Conservation (phyloP, 768 basidiomycete species). For the Dacryopinax primogenitus region DNA sequence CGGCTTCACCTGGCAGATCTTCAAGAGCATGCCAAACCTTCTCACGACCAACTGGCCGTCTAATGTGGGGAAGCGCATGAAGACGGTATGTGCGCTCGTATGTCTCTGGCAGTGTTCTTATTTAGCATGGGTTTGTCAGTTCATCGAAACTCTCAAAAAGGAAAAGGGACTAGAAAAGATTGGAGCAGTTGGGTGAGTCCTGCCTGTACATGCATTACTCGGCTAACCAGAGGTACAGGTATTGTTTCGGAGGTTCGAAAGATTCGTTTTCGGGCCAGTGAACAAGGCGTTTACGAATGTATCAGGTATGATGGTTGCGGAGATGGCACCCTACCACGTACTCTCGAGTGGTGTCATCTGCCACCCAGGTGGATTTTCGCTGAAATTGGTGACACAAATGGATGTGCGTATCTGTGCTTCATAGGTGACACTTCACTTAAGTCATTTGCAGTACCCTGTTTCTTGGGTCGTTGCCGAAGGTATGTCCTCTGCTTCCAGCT, state of each 20-base stretch:
- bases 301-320: background rate
- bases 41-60: constrained; percentile 20
- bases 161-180: constrained; percentile 33
- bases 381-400: background rate
- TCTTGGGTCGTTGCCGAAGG: background rate
- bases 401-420: background rate
- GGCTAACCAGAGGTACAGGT: background rate
- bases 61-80: constrained; percentile 23
- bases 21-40: constrained; percentile 20
- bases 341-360: background rate
- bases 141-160: constrained; percentile 29
- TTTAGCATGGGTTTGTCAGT: constrained; percentile 19
- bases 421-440: background rate
- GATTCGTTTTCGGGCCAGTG: background rate
- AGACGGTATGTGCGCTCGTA: constrained; percentile 18
- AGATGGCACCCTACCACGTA: background rate
- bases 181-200: constrained; percentile 33
- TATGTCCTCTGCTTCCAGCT: background rate
- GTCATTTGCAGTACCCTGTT: background rate
- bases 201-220: background rate
- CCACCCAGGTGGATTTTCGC: background rate
- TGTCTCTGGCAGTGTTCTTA: background rate
- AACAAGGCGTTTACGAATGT: background rate
- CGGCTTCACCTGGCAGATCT: constrained; percentile 16
- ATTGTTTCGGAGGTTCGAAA: background rate